A percentile compares a stretch with the other conserved stretches of the same genome.
Evolutionary conservation across 2,329 filamentous ascomycete genomes (phyloP).

Genomic region (Diaporthe vexans): DNA sequence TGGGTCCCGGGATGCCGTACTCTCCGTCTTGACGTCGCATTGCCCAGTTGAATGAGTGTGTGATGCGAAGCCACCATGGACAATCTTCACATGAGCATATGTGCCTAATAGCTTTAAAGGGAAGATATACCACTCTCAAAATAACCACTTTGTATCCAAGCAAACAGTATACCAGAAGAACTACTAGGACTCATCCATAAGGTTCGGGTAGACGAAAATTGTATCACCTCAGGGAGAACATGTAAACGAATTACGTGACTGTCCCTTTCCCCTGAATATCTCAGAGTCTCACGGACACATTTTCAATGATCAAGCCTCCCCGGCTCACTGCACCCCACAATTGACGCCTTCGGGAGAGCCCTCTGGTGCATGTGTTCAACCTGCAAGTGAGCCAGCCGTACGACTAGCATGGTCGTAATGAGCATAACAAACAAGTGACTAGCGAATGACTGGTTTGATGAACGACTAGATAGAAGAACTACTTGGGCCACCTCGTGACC

Average conservation of each 20-base stretch:
- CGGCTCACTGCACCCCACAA: not conserved
- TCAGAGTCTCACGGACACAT: not conserved
- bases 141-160: too few species aligned
- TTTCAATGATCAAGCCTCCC: not conserved
- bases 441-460: slow-evolving; percentile 14
- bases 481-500: slow-evolving; percentile 8
- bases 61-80: not conserved
- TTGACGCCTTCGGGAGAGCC: too few species aligned
- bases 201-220: not conserved
- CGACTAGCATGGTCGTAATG: not conserved
- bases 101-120: too few species aligned
- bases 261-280: too few species aligned
- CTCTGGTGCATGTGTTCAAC: not conserved
- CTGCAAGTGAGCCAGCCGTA: not conserved
- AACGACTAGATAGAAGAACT: slow-evolving; percentile 26
- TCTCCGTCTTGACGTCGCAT: not conserved
- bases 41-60: not conserved
- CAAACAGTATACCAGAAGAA: not conserved
- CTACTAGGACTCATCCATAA: not conserved
- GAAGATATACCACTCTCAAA: not conserved
- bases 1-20: not conserved
- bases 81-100: not conserved
- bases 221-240: not conserved
- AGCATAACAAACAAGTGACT: slow-evolving; percentile 24
- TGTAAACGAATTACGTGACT: too few species aligned